These are phyloP conservation scores for Mycena venus DNA, from an alignment of 768 basidiomycete genomes.

Conservation along the genomic window DNA sequence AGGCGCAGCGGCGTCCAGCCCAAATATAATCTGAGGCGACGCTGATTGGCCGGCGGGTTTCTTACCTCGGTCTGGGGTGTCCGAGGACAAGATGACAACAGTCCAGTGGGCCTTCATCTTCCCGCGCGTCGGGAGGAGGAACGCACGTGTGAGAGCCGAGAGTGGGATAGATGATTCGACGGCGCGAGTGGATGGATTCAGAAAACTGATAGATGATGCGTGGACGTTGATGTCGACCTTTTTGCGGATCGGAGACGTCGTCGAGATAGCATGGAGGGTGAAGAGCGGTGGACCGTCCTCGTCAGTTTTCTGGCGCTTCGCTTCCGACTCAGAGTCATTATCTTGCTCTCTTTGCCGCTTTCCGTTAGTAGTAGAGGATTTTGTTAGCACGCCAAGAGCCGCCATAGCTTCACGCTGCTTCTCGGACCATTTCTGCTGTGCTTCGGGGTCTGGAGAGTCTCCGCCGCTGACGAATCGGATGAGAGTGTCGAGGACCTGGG, in stretches of 20 bases:
- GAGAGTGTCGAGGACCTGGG: constrained; percentile 53
- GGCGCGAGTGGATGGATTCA: constrained; percentile 61
- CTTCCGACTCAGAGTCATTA: constrained; percentile 27
- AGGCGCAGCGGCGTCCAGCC: constrained; percentile 70
- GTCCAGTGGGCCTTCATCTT: constrained; percentile 83
- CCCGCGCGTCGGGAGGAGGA: constrained; percentile 81
- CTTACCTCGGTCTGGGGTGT: constrained; percentile 62
- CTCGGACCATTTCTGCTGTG: constrained; percentile 52
- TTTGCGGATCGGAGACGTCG: constrained; percentile 82
- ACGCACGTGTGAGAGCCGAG: constrained; percentile 67
- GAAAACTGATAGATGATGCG: constrained; percentile 63
- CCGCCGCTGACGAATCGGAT: constrained; percentile 60
- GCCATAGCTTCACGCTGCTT: constrained; percentile 49
- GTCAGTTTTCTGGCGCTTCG: constrained; percentile 50
- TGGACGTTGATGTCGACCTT: constrained; percentile 78
- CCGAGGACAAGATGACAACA: constrained; percentile 70
- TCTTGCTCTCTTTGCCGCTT: constrained; percentile 55
- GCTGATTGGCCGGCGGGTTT: constrained; percentile 47
- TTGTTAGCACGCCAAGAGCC: constrained; percentile 46
- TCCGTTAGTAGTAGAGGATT: constrained; percentile 37
- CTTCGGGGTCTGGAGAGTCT: constrained; percentile 45
- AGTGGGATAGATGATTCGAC: constrained; percentile 67
- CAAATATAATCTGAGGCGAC: constrained; percentile 75
- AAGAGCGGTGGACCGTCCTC: constrained; percentile 61
- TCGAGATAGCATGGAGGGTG: constrained; percentile 74